Conservation (phyloP, 495 filamentous ascomycete species). For the Clavariopsis aquatica region DNA sequence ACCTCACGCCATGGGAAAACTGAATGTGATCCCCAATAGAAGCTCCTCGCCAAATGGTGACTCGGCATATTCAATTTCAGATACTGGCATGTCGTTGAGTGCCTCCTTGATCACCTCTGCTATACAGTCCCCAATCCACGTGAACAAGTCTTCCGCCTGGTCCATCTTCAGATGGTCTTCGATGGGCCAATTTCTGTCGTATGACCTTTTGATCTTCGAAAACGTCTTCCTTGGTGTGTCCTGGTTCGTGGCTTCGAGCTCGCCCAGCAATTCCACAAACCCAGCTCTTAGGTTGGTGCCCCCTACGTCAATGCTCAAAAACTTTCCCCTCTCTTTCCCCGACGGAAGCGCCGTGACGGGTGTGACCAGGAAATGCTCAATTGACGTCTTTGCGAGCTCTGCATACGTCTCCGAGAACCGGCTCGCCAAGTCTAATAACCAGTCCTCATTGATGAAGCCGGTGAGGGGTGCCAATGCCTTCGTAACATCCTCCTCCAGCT, state of each 20-base stretch:
- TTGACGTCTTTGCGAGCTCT: constrained; percentile 63
- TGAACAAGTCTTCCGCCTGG: constrained; percentile 71
- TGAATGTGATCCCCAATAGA: constrained; percentile 81
- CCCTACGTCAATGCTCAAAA: constrained; percentile 77
- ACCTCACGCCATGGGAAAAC: constrained; percentile 70
- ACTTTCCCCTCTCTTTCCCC: constrained; percentile 65
- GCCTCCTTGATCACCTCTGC: constrained; percentile 65
- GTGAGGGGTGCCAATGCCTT: constrained; percentile 23
- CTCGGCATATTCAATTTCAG: constrained; percentile 35
- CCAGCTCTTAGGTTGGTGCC: constrained; percentile 79
- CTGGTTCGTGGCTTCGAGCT: constrained; percentile 32
- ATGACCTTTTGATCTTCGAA: constrained; percentile 55
- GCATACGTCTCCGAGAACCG: constrained; percentile 63
- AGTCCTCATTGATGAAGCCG: constrained; percentile 21
- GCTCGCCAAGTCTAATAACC: constrained; percentile 60
- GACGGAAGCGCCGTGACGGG: constrained; percentile 72
- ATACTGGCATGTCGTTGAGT: constrained; percentile 45
- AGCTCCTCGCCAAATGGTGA: constrained; percentile 54
- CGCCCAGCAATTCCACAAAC: constrained; percentile 68
- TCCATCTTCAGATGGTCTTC: constrained; percentile 76
- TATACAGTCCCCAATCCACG: constrained; percentile 77
- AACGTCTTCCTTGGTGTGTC: constrained; percentile 1
- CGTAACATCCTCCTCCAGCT: background rate
- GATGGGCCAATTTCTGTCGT: constrained; percentile 78
- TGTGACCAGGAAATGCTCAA: constrained; percentile 75